These are phyloP conservation scores for Creolimax fragrantissima DNA, from an alignment of 78 protist genomes.

Conservation along the genomic window DNA sequence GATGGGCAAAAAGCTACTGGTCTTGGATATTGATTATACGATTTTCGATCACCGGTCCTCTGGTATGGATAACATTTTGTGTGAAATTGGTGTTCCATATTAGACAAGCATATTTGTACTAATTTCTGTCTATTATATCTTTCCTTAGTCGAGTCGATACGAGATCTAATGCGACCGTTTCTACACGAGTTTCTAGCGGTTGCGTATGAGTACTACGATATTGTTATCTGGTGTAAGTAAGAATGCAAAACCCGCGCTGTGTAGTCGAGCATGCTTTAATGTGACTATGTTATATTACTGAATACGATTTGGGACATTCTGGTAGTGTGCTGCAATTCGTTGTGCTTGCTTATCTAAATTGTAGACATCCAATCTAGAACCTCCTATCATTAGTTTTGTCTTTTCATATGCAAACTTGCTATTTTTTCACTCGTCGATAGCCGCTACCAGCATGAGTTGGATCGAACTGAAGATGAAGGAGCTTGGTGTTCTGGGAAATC, in stretches of 20 bases:
- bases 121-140: not conserved
- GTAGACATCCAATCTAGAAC: too few species aligned
- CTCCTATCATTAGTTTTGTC: too few species aligned
- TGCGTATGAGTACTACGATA: conserved; percentile 23
- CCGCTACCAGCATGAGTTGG: conserved; percentile 28
- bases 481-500: conserved; percentile 8
- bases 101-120: not conserved
- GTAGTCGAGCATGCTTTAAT: not conserved
- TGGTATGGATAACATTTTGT: not conserved
- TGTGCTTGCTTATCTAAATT: too few species aligned
- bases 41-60: conserved; percentile 27
- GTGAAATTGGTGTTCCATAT: not conserved
- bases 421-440: not conserved
- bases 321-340: too few species aligned
- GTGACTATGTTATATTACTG: too few species aligned
- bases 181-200: conserved; percentile 32
- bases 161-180: conserved; percentile 26
- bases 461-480: not conserved
- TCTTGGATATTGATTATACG: conserved; percentile 36
- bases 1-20: conserved; percentile 27
- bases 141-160: not conserved
- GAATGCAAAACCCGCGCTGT: not conserved
- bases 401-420: too few species aligned
- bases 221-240: conserved; percentile 32
- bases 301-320: too few species aligned